A percentile compares a stretch with the other conserved stretches of the same genome.
phyloP scores from a whole-genome alignment of 2,329 filamentous ascomycete genomes.

The Fusarium algeriense region DNA sequence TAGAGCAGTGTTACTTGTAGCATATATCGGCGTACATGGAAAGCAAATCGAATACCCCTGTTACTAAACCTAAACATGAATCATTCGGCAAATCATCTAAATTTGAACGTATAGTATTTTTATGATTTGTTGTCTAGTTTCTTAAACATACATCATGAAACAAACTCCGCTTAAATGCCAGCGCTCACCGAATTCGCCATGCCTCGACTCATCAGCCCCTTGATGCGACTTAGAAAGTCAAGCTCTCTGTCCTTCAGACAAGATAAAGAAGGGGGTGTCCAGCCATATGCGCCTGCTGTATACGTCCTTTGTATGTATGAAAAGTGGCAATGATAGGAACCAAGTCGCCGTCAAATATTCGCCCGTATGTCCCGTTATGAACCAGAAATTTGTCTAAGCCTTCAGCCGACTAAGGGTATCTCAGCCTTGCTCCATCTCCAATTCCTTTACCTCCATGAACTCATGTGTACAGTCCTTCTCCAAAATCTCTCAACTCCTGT shows the following conservation, averaged over 20 bases:
- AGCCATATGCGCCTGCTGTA: constrained; percentile 34
- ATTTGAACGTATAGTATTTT: constrained; percentile 34
- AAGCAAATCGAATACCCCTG: constrained; percentile 9
- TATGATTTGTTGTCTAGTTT: constrained; percentile 40
- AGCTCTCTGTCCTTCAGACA: constrained; percentile 17
- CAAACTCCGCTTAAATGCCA: constrained; percentile 38
- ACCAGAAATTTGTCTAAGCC: constrained; percentile 52
- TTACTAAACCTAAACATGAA: background rate
- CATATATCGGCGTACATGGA: constrained; percentile 26
- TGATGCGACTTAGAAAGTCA: constrained; percentile 23
- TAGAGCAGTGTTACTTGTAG: background rate
- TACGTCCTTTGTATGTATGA: constrained; percentile 29
- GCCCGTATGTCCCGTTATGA: constrained; percentile 37
- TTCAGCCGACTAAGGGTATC: constrained; percentile 54
- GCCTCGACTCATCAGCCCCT: constrained; percentile 17
- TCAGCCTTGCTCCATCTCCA: constrained; percentile 44
- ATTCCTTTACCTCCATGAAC: constrained; percentile 21
- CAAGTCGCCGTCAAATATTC: constrained; percentile 24
- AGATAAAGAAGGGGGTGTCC: constrained; percentile 25
- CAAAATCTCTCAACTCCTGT: constrained; percentile 25
- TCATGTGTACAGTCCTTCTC: constrained; percentile 36
- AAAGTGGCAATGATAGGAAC: constrained; percentile 34
- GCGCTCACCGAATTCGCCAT: constrained; percentile 30
- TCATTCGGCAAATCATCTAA: background rate
- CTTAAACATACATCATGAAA: constrained; percentile 26